Evolutionary conservation across 2,329 filamentous ascomycete species (phyloP), one percentile per base, ranked within the genome.

Genomic region (Aspergillus pseudonomiae): DNA sequence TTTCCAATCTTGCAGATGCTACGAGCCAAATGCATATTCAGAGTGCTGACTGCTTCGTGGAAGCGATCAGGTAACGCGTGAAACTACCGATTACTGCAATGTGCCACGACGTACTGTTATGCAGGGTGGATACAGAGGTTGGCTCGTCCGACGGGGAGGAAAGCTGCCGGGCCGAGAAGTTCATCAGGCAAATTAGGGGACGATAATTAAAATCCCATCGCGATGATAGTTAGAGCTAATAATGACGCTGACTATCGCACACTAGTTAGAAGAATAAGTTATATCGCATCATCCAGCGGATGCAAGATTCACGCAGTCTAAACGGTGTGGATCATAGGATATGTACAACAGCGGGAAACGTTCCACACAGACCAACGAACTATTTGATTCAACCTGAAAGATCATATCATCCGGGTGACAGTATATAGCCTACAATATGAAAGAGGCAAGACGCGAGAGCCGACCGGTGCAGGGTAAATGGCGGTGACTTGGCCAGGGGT

Each of bases 281-380:
- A 43, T 24, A 24, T 32, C 32, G 28, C 32, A 45, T 32, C 32
- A 30, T 43, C 59, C 52, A 55, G 43, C 52, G 26, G 53, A 61
- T 68, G 67, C 67, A 67, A 67, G 67, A 68, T 68, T 66, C 43
- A 48, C 63, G 65, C 63, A 63, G 52, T 60, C 63, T 63, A 64
- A 67, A 68, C 65, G 66, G 57, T 59, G 64, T 65, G 65, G 65
- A 68, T 68, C 66, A 58, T 64, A 34, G 57, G 61, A 53, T 34
- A 66, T 66, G 60, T 67, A 56, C 52, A 65, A 34, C 34, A 66
- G 60, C 63, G 63, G 61, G 62, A 68, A 63, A 56, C 46, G 63
- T 64, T 65, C 61, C 55, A 64, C 59, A 63, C 59, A 62, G 57
- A 60, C 64, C 60, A 65, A 58, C 53, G 26, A 62, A 50, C 26